phyloP scores from a whole-genome alignment of 1,284 basidiomycete species.

The Coniferiporia weirii region DNA sequence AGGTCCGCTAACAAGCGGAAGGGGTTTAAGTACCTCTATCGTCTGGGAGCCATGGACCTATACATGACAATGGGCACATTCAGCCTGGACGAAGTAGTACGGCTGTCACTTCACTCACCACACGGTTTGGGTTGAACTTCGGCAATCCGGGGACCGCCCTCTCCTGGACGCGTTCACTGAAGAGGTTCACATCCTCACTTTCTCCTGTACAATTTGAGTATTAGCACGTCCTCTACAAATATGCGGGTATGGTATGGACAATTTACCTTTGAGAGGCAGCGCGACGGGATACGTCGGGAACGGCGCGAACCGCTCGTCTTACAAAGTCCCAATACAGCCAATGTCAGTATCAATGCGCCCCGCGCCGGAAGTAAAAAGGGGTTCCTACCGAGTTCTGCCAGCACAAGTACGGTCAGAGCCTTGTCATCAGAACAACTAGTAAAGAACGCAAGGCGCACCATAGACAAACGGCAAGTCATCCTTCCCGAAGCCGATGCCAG shows the following conservation, averaged over 20 bases:
- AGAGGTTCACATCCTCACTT: conserved; percentile 60
- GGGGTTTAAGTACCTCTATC: conserved; percentile 64
- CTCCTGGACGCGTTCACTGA: conserved; percentile 45
- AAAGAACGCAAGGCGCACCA: conserved; percentile 37
- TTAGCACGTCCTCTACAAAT: neutral
- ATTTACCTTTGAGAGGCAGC: conserved; percentile 49
- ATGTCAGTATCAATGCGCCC: neutral
- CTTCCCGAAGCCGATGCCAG: conserved; percentile 66
- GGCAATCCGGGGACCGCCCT: conserved; percentile 57
- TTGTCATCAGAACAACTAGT: neutral
- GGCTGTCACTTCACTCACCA: conserved; percentile 33
- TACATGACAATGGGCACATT: neutral
- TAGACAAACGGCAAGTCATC: conserved; percentile 58
- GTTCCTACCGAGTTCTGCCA: conserved; percentile 26
- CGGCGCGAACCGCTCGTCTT: conserved; percentile 46
- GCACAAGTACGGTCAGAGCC: conserved; percentile 10
- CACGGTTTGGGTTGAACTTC: conserved; percentile 55
- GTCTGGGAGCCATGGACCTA: conserved; percentile 72
- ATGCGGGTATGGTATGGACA: neutral
- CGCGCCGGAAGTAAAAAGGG: neutral
- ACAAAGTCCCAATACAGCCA: neutral
- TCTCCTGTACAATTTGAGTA: conserved; percentile 31
- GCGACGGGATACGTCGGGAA: conserved; percentile 55
- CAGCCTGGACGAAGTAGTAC: too few relatives aligned
- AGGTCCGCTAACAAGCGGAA: conserved; percentile 59